These are phyloP conservation scores for sunflower (Helianthus annuus) DNA, from an alignment of 129 eudicot genomes.

Conservation along the genomic window DNA sequence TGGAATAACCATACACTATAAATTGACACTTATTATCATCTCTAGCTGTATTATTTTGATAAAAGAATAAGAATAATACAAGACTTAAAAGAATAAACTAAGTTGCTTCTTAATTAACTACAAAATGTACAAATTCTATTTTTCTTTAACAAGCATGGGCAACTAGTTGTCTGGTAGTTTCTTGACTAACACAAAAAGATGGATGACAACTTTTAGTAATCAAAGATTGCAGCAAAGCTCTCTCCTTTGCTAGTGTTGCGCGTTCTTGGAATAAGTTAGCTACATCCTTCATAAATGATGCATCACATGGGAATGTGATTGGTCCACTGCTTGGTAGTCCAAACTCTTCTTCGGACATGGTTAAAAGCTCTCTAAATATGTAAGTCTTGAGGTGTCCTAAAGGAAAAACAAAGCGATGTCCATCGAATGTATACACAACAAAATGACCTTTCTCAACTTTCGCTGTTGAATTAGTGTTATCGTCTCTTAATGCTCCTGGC, in stretches of 20 bases:
- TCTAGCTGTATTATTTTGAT: background rate
- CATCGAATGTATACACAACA: slow-evolving; percentile 46
- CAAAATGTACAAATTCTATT: slow-evolving; percentile 1
- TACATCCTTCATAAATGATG: slow-evolving; percentile 33
- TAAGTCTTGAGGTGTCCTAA: slow-evolving; percentile 39
- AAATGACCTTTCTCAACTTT: slow-evolving; percentile 45
- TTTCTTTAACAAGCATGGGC: slow-evolving; percentile 15
- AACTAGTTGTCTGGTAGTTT: slow-evolving; percentile 19
- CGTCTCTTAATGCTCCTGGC: slow-evolving; percentile 6
- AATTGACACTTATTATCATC: background rate
- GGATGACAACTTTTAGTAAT: slow-evolving; percentile 5
- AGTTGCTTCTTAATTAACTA: slow-evolving; percentile 11
- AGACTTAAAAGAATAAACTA: background rate
- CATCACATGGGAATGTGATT: slow-evolving; percentile 40
- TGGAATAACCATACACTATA: too few species aligned
- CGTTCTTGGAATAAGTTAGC: slow-evolving; percentile 16
- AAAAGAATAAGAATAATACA: too few species aligned
- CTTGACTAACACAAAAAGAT: slow-evolving; percentile 8
- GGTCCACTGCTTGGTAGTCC: slow-evolving; percentile 36
- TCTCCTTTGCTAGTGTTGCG: slow-evolving; percentile 20
- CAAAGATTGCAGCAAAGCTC: slow-evolving; percentile 22
- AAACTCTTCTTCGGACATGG: slow-evolving; percentile 53
- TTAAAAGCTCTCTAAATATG: slow-evolving; percentile 47
- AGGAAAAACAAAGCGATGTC: slow-evolving; percentile 42
- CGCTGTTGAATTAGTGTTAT: background rate